phyloP scores from a whole-genome alignment of 78 protist genomes.

The Monocercomonoides exilis region DNA sequence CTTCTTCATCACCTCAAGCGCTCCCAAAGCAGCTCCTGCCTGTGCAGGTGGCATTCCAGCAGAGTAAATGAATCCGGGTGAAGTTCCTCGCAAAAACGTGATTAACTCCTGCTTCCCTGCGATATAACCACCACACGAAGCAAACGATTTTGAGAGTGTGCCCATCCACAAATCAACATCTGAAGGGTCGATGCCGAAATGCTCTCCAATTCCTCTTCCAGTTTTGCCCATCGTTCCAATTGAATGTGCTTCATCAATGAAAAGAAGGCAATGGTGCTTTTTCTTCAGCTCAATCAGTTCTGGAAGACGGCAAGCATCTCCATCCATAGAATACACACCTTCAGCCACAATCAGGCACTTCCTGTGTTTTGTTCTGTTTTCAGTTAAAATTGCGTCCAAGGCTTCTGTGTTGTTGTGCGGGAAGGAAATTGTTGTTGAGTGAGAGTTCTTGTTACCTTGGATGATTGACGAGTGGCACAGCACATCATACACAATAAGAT shows the following conservation, averaged over 20 bases:
- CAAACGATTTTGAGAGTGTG: conserved; percentile 6
- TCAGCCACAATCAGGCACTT: not conserved
- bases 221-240: conserved; percentile 7
- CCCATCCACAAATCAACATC: conserved; percentile 14
- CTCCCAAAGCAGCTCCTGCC: not conserved
- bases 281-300: conserved; percentile 7
- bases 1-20: not conserved
- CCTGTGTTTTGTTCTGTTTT: not conserved
- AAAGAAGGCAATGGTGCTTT: not conserved
- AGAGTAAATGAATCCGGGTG: not conserved
- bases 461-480: not conserved
- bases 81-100: not conserved
- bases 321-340: conserved; percentile 10
- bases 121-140: conserved; percentile 8
- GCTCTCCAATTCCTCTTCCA: not conserved
- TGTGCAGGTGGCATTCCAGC: not conserved
- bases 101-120: not conserved
- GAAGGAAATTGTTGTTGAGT: not conserved
- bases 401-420: not conserved
- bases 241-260: conserved; percentile 7
- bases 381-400: not conserved
- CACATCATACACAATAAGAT: not conserved
- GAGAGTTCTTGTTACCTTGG: not conserved
- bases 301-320: not conserved
- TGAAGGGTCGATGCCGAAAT: not conserved